Base-by-base conservation (phyloP, 2,329 filamentous ascomycete species). In the Penicillium olsonii region DNA sequence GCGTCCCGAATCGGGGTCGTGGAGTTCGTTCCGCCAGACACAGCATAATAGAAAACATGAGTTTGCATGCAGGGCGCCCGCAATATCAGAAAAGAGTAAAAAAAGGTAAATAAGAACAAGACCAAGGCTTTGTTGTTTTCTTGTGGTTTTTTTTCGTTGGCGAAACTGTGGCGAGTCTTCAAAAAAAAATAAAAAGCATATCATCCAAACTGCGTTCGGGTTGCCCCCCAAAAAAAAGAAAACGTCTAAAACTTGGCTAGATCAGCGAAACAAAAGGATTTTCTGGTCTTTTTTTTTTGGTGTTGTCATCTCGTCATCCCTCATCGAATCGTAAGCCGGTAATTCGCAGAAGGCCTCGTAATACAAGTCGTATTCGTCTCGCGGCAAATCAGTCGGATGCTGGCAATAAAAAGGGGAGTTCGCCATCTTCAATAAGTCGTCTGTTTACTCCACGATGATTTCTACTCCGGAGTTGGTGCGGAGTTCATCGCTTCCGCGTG, bases 401-500 rank as follows among this genome's bases (percentile, higher is more conserved):
- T 62, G 59, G 59, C 56, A 61, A 66, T 65, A 68, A 65, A 64
- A 59, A 60, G 57, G 63, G 60, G 63, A 63, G 55, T 57, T 61
- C 57, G 61, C 65, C 63, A 63, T 68, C 56, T 62, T 62, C 60
- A 61, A 61, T 62, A 59, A 57, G 45, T 55, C 49, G 53, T 60
- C 53, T 68, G 70, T 82, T 42, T 42, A 83, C 74, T 84, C 83
- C 61, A 84, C 82, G 61, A 84, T 82, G 65, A 85, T 84, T 67
- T 84, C 81, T 56, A 84, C 78, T 50, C 79, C 78, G 54, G 80
- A 82, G 61, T 78, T 80, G 57, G 80, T 77, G 48, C 81, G 81
- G 51, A 85, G 71, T 66, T 86, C 83, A 60, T 86, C 83, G 67
- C 82, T 85, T 61, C 80, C 81, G 58, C 82, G 80, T 48, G 78